Base-by-base conservation (phyloP, 352 stramenopile genomes). In the Phytophthora constricta region DNA sequence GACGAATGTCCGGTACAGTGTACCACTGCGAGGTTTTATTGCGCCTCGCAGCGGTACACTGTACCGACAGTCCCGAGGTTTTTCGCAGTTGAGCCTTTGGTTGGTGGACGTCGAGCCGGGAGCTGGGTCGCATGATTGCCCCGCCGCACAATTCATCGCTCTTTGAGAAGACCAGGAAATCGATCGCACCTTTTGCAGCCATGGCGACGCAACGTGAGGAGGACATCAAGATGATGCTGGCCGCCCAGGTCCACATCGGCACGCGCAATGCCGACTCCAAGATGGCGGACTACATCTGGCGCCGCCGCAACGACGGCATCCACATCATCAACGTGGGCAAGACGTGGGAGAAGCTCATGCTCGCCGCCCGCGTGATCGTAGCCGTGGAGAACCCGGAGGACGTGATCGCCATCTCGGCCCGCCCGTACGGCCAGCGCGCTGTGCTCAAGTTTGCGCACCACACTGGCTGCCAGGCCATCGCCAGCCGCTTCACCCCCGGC, bases 151-250 rank as follows among this genome's bases (percentile, higher is more conserved):
- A 72, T 76, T 82, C 74, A 82, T 82, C 74, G 74, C 70, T 77
- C 74, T 68, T 71, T 79, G 70, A 62, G 68, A 76, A 63, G 73
- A 72, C 71, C 63, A 79, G 56, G 48, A 87, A 86, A 82, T n/a
- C n/a, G n/a, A n/a, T n/a, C n/a, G n/a, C n/a, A n/a, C 80, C 62
- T 76, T 80, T 70, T 70, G 69, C 75, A 86, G 77, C 73, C 69
- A 94, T 95, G 88, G 81, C 84, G 65, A 90, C 88, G 54, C 88
- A 96, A 80, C 88, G 88, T 83, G 98, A 99, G 88, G 97, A 99
- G 81, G 98, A 99, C 87, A 99, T 99, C 87, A 98, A 99, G 87
- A 99, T 99, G 93, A 99, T 99, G 97, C 91, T 99, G 80, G 97
- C 96, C 79, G 98, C 98, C 61, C 95, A 99, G 89, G 96, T 99